Base-by-base conservation (phyloP, 164 flowering plant genomes). In the Berberis vulgaris region DNA sequence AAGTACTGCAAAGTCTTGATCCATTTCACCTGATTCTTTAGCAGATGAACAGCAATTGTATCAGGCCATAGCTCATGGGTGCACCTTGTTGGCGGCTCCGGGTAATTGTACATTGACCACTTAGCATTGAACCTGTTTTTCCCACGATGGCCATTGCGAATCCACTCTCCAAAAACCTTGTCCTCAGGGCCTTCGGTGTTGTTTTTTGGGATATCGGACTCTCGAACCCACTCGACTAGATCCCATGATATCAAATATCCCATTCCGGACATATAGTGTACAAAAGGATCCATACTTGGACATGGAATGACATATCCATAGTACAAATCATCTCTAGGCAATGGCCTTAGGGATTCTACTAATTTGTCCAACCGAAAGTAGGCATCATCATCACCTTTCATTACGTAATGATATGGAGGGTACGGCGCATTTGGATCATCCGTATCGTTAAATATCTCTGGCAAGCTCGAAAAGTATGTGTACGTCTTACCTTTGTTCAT, bases 281-380 rank as follows among this genome's bases (percentile, higher is more conserved):
- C 78, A 49, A 88, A 91, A 1, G 96, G 96, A 72, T 91, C 82
- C 89, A 82, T 84, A 66, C 93, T 88, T 0, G 73, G 72, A 61
- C 97, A 91, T 4, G 97, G 96, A n/a, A 87, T 81, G 2, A 84
- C 90, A 67, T 78, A 88, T 0, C 97, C 97, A 60, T 88, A 91
- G 63, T 88, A 88, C 68, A 88, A 67, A 61, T 91, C 97, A n/a
- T 77, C 72, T 49, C 90, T 74, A 0, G 97, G 86, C 62, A 88
- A 72, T 8, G 88, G 82, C 65, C 58, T 73, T 7, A 91, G 44
- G 0, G 91, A 81, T n/a, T 69, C 71, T 6, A 83, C 82, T 43
- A 86, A 61, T 0, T 59, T 78, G 9, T 81, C 70, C 6, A 84
- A 45, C 60, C 91, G 59, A 4, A 87, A 59, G 65, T 78, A 89